These are phyloP conservation scores for Tricholoma bakamatsutake DNA, from an alignment of 768 basidiomycete genomes.

Conservation along the genomic window DNA sequence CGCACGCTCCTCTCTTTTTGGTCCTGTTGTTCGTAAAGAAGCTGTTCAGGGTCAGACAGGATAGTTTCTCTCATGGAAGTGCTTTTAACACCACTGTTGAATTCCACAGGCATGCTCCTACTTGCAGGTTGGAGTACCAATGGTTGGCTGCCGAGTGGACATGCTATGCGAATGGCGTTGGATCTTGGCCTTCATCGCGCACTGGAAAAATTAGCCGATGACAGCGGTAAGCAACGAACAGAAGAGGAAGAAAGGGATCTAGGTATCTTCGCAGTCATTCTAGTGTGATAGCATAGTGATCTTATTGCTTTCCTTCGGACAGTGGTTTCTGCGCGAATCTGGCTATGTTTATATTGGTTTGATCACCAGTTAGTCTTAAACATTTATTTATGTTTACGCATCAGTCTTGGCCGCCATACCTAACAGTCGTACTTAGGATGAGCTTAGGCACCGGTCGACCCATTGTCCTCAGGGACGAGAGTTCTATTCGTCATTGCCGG, in stretches of 20 bases:
- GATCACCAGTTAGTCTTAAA: constrained; percentile 75
- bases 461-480: constrained; percentile 85
- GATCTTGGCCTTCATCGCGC: constrained; percentile 93
- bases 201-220: constrained; percentile 84
- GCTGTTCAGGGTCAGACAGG: constrained; percentile 73
- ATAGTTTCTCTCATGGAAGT: constrained; percentile 10
- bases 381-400: constrained; percentile 3
- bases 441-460: constrained; percentile 90
- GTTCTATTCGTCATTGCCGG: constrained; percentile 79
- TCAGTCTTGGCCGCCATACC: not conserved
- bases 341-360: constrained; percentile 94
- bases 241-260: constrained; percentile 86
- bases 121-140: constrained; percentile 92
- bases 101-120: constrained; percentile 71
- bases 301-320: constrained; percentile 8
- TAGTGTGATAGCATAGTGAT: not conserved
- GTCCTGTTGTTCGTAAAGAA: constrained; percentile 90
- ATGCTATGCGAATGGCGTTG: constrained; percentile 94
- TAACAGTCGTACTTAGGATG: constrained; percentile 45
- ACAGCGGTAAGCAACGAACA: constrained; percentile 55
- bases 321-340: constrained; percentile 91
- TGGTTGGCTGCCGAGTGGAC: constrained; percentile 92
- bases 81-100: constrained; percentile 12
- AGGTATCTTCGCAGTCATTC: constrained; percentile 35
- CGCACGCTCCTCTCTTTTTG: constrained; percentile 88